Conservation (phyloP, 495 filamentous ascomycete genomes). For the Talaromyces liani region DNA sequence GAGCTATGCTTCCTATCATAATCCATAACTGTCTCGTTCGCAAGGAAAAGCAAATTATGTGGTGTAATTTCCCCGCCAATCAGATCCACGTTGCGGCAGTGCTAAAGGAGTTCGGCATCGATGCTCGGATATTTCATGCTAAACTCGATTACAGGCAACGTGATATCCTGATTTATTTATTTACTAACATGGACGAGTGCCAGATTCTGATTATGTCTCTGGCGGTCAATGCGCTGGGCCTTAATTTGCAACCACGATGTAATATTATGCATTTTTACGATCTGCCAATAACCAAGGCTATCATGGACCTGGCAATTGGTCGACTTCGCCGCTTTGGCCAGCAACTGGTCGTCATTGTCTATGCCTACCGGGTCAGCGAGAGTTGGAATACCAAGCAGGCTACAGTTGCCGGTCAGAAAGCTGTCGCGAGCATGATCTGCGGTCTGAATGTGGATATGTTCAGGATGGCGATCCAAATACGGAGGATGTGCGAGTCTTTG, state of each 20-base stretch:
- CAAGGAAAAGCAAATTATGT: too few species aligned
- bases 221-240: not conserved
- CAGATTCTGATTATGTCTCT: not conserved
- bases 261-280: constrained; percentile 2
- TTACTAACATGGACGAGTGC: not conserved
- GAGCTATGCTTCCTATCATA: too few species aligned
- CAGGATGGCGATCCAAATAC: too few species aligned
- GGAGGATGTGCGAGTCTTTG: too few species aligned
- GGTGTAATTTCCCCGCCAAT: too few species aligned
- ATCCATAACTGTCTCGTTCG: too few species aligned
- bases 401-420: not conserved
- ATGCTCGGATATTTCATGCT: not conserved
- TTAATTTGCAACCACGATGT: constrained; percentile 3
- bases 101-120: constrained; percentile 1
- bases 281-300: not conserved
- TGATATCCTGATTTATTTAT: not conserved
- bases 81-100: too few species aligned
- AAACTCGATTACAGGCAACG: not conserved
- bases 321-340: constrained; percentile 4
- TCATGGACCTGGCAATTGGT: constrained; percentile 1
- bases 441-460: not conserved
- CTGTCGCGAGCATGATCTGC: not conserved
- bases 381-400: not conserved
- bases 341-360: constrained; percentile 1
- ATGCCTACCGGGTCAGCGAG: not conserved